Base-by-base conservation (phyloP, 805 yeast genomes). In the Ogataea neopini region DNA sequence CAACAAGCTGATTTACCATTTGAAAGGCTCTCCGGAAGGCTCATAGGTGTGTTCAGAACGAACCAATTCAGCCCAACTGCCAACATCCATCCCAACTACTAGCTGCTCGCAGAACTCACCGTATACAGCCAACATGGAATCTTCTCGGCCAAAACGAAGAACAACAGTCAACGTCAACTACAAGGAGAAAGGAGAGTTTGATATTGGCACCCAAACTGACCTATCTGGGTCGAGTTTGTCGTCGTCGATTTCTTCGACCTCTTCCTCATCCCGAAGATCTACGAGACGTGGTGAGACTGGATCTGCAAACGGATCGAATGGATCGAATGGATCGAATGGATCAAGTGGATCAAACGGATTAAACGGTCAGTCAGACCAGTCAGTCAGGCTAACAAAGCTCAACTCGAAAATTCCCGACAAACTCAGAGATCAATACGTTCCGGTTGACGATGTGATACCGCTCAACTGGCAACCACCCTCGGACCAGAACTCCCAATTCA, bases 391-490 rank as follows among this genome's bases (percentile, higher is more conserved):
- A 3, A 18, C 18, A 11, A 34, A 33, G 26, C 35, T 36, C 9
- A 34, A 38, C 8, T 10, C 43, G 23, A 49, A 43, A 32, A 36
- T 25, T 19, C 40, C 38, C 18, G 47, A 45, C 15, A 49, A 53
- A 37, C 15, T 47, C n/a, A 47, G 45, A 43, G 39, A 43, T 44
- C 50, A 37, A 32, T 62, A 47, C 41, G 52, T 58, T 3, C 59
- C 67, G 11, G 64, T 65, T 6, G 70, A 65, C 43, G 62, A 63
- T 2, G 61, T 60, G 28, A 52, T 75, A 2, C 80, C 80, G 2
- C 59, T 63, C 52, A 79, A 79, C 59, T 79, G 79, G 79, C 83
- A 77, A 56, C 79, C 82, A 1, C 67, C 69, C 2, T 63, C 69
- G 3, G 40, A 52, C 3, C 52, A 62, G 3, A 52, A 58, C 4